These are phyloP conservation scores for Exophiala aquamarina DNA, from an alignment of 2,329 filamentous ascomycete species.

Conservation along the genomic window DNA sequence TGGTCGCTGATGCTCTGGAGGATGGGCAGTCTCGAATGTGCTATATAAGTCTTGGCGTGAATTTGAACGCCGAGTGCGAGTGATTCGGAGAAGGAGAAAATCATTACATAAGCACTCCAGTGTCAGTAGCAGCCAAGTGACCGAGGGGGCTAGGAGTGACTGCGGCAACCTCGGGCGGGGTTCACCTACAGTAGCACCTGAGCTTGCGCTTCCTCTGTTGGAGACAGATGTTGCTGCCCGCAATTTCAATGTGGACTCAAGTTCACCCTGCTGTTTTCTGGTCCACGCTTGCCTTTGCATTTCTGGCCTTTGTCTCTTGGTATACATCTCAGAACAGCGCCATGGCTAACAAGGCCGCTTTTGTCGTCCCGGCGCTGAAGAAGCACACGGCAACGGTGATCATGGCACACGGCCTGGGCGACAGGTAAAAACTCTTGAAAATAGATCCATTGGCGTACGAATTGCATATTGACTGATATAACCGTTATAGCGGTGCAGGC, in stretches of 20 bases:
- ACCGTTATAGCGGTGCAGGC: conserved; percentile 44
- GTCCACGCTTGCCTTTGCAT: neutral
- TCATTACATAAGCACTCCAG: too few species aligned
- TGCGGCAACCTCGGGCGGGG: neutral
- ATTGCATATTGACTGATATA: conserved; percentile 15
- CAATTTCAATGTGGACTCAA: too few species aligned
- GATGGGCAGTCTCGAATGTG: too few species aligned
- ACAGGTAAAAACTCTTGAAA: conserved; percentile 58
- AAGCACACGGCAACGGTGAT: conserved; percentile 94
- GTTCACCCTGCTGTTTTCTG: neutral
- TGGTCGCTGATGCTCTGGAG: too few species aligned
- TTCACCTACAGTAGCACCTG: too few species aligned
- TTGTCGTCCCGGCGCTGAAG: conserved; percentile 76
- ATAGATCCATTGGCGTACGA: neutral
- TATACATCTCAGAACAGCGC: neutral
- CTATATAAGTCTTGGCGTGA: neutral
- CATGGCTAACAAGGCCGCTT: conserved; percentile 38
- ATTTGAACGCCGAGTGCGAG: neutral
- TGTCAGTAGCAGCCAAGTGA: too few species aligned
- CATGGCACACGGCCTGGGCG: conserved; percentile 88
- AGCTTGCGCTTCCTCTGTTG: too few species aligned
- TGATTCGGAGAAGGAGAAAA: too few species aligned
- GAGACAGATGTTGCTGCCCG: too few species aligned
- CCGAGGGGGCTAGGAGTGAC: too few species aligned
- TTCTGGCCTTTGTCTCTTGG: neutral